These are phyloP conservation scores for Colletotrichum eremochloae DNA, from an alignment of 2,329 filamentous ascomycete genomes.

Conservation along the genomic window DNA sequence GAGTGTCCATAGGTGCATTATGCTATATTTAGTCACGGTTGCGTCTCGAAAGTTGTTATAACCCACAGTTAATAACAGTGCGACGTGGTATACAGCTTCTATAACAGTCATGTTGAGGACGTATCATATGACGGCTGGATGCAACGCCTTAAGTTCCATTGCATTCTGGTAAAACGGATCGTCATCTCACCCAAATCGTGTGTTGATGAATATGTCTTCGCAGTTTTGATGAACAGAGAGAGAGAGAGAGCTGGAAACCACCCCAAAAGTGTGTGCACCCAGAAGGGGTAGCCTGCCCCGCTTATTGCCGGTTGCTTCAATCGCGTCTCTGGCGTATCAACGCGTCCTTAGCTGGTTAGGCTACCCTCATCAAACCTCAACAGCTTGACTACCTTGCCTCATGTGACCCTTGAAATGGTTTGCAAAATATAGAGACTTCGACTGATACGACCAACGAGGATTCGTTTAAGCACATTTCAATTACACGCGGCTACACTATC, in stretches of 20 bases:
- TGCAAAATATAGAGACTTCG: not conserved
- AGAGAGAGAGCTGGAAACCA: not conserved
- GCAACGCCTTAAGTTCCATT: no score
- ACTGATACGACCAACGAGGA: not conserved
- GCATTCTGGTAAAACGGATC: not conserved
- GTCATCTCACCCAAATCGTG: no score
- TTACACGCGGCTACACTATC: no score
- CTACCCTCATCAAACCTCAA: conserved; percentile 1
- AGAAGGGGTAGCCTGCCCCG: conserved; percentile 25
- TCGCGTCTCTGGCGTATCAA: conserved; percentile 25
- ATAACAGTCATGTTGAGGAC: not conserved
- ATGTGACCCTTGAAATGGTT: not conserved
- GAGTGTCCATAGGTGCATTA: not conserved
- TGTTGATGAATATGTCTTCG: not conserved
- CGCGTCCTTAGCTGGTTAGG: conserved; percentile 17
- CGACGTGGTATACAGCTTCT: no score
- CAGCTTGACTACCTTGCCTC: not conserved
- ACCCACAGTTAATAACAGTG: not conserved
- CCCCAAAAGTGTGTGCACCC: not conserved
- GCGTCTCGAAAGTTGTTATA: not conserved
- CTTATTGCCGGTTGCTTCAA: conserved; percentile 13
- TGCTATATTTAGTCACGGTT: not conserved
- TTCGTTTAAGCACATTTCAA: no score
- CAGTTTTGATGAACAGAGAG: not conserved
- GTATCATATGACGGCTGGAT: not conserved